Conservation (phyloP, 768 basidiomycete genomes). For the Lactifluus pinguis region DNA sequence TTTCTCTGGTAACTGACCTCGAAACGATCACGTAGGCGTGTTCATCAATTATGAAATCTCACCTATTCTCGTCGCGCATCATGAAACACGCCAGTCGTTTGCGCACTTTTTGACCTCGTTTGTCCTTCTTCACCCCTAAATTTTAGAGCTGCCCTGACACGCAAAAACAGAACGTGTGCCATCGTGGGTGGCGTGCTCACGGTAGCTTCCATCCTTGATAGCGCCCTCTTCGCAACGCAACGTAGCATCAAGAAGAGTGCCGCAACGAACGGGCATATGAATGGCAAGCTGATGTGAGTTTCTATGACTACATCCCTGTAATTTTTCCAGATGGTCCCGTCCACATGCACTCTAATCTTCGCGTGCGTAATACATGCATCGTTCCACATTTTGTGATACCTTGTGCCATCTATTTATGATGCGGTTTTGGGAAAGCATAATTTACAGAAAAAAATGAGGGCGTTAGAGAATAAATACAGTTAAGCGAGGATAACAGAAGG, state of each 20-base stretch:
- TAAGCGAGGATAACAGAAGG: not conserved
- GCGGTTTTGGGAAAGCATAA: not conserved
- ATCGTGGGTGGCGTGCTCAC: slow-evolving; percentile 97
- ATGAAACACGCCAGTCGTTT: slow-evolving; percentile 87
- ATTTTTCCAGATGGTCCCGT: not conserved
- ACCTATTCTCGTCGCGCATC: slow-evolving; percentile 88
- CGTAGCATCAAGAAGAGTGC: slow-evolving; percentile 60
- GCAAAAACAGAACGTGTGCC: slow-evolving; percentile 69
- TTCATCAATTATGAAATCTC: slow-evolving; percentile 97
- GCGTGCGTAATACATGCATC: not conserved
- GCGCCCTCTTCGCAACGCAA: slow-evolving; percentile 75
- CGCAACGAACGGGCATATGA: slow-evolving; percentile 14
- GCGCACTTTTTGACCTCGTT: slow-evolving; percentile 98
- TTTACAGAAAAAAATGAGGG: not conserved
- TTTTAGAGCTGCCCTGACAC: not conserved
- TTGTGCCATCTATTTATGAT: not conserved
- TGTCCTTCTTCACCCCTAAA: slow-evolving; percentile 27
- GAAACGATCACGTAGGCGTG: slow-evolving; percentile 39
- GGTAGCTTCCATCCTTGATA: slow-evolving; percentile 82
- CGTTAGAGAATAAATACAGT: not conserved
- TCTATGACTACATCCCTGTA: not conserved
- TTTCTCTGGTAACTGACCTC: not conserved
- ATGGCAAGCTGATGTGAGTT: slow-evolving; percentile 21
- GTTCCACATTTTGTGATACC: not conserved
- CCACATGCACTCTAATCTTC: not conserved